phyloP scores from a whole-genome alignment of 2,329 filamentous ascomycete species.

The Seiridium unicorne region DNA sequence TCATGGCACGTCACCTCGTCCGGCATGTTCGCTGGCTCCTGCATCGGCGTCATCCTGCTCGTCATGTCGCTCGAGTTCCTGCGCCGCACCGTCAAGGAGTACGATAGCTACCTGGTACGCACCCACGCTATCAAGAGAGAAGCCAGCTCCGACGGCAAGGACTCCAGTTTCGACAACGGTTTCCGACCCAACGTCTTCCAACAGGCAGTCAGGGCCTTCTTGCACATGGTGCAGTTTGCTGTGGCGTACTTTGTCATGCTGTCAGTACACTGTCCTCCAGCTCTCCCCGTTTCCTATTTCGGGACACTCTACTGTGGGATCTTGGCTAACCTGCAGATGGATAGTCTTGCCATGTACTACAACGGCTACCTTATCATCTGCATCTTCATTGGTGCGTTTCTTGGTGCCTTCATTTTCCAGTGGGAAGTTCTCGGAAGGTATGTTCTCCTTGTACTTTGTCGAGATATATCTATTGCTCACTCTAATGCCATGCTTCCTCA shows the following conservation, averaged over 20 bases:
- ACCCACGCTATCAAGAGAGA: slow-evolving; percentile 5
- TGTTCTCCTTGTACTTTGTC: neutral
- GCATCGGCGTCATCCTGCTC: slow-evolving; percentile 75
- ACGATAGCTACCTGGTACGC: slow-evolving; percentile 63
- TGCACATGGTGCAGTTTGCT: slow-evolving; percentile 72
- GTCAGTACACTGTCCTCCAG: slow-evolving; percentile 7
- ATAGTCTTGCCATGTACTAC: slow-evolving; percentile 51
- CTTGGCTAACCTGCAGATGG: neutral
- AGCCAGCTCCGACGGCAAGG: neutral
- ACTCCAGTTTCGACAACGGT: slow-evolving; percentile 9
- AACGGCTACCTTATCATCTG: slow-evolving; percentile 78
- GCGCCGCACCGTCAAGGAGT: slow-evolving; percentile 68
- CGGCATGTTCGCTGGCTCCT: slow-evolving; percentile 75
- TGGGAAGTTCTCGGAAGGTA: slow-evolving; percentile 54
- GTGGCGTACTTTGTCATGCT: slow-evolving; percentile 81
- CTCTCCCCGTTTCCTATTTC: too few relatives aligned
- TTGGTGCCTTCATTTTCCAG: slow-evolving; percentile 72
- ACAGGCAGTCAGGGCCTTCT: slow-evolving; percentile 62
- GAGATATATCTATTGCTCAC: neutral
- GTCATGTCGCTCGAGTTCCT: slow-evolving; percentile 72
- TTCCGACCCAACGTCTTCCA: slow-evolving; percentile 62
- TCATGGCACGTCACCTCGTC: slow-evolving; percentile 71
- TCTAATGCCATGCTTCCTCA: neutral
- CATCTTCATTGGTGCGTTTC: slow-evolving; percentile 73
- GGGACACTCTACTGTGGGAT: neutral